Base-by-base conservation (phyloP, 2,329 filamentous ascomycete genomes). In the Monosporascus sp. region DNA sequence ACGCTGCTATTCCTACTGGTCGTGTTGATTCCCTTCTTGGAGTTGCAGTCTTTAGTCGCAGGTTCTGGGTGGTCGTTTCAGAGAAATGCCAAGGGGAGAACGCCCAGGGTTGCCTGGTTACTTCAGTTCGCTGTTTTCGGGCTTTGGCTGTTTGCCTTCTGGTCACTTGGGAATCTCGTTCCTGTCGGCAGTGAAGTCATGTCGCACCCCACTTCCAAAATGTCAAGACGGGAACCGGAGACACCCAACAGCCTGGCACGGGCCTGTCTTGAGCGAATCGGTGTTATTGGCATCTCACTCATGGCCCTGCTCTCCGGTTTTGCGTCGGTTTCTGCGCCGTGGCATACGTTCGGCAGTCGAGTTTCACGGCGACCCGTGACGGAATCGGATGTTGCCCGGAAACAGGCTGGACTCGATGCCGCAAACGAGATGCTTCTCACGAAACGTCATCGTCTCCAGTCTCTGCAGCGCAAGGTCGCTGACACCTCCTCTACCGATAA, bases 271-370 rank as follows among this genome's bases (percentile, higher is more conserved):
- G 82, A 86, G 67, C 72, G 90, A 45, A 85, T 96, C 25, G 90
- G 90, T 14, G 86, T 96, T 41, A 90, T 95, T 57, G 90, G 90
- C 3, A 90, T 94, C 52, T 86, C 87, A 48, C 73, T 94, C 50
- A 95, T 96, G 89, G 90, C 90, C 17, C 79, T 92, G 15, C 75
- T 96, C n/a, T 90, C 90, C 7, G 90, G 90, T 0, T 96, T 95
- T 63, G 90, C 90, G 6, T 89, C 89, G n/a, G 88, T 95, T 36
- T 92, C 88, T 24, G 87, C 88, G 1, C 84, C 91, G 1, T 96
- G 90, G 89, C 88, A 95, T 65, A 89, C 83, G 1, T 90, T 95
- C 70, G 81, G 84, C 24, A 83, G 85, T 31, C 81, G 80, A 39
- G 74, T 82, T 46, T 66, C 71, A 9, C 74, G 73, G 49, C 77